phyloP scores from a whole-genome alignment of 129 eudicot species.

The Flaveria trinervia region DNA sequence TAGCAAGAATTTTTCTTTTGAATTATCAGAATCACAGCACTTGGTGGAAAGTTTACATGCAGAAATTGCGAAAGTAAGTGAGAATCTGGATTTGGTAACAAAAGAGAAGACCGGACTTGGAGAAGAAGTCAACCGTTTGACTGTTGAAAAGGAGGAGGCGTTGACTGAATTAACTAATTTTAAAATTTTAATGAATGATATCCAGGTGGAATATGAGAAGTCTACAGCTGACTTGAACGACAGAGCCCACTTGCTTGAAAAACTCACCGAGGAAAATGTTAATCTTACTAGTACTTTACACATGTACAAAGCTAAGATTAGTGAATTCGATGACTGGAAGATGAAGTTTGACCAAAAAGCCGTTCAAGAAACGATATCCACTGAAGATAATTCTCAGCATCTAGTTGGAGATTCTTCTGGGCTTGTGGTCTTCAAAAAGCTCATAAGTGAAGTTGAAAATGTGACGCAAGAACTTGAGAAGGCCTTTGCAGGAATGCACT shows the following conservation, averaged over 20 bases:
- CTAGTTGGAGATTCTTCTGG: conserved; percentile 37
- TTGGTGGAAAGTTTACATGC: conserved; percentile 48
- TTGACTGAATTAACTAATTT: conserved; percentile 39
- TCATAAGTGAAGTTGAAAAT: conserved; percentile 47
- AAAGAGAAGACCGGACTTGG: conserved; percentile 48
- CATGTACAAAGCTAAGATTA: conserved; percentile 36
- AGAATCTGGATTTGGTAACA: conserved; percentile 33
- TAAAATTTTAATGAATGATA: conserved; percentile 32
- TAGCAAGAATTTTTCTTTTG: conserved; percentile 42
- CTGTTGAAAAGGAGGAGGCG: conserved; percentile 49
- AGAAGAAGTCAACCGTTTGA: conserved; percentile 45
- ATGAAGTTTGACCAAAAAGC: conserved; percentile 20
- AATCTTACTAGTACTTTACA: conserved; percentile 45
- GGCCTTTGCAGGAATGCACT: conserved; percentile 54
- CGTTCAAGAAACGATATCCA: conserved; percentile 2
- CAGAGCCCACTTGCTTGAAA: conserved; percentile 42
- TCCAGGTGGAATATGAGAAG: conserved; percentile 44
- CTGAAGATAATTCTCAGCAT: conserved; percentile 23
- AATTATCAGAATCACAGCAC: conserved; percentile 45
- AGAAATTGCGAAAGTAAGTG: conserved; percentile 49
- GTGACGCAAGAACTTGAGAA: conserved; percentile 52
- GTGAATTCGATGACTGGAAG: conserved; percentile 16
- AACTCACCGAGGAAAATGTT: conserved; percentile 53
- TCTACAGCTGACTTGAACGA: conserved; percentile 47
- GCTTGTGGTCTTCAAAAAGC: conserved; percentile 41